Conservation (phyloP, 2,329 filamentous ascomycete species). For the Phialemonium atrogriseum region DNA sequence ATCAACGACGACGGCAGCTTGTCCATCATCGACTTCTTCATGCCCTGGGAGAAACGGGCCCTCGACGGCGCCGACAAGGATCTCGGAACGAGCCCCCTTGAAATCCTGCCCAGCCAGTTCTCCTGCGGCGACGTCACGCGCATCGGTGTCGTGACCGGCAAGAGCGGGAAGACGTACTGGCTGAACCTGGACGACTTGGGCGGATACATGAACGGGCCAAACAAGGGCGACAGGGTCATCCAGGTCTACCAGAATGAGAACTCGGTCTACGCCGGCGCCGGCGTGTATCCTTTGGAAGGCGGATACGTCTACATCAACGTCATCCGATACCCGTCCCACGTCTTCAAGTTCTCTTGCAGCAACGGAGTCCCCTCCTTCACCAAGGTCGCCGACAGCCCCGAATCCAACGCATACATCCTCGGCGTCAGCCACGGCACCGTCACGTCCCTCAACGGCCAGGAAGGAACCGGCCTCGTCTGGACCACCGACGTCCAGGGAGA, state of each 20-base stretch:
- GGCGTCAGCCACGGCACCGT: slow-evolving; percentile 49
- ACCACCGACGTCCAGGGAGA: slow-evolving; percentile 45
- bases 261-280: slow-evolving; percentile 38
- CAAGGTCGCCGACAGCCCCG: slow-evolving; percentile 40
- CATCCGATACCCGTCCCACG: slow-evolving; percentile 44
- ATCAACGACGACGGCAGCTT: slow-evolving; percentile 34
- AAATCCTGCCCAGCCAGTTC: slow-evolving; percentile 33
- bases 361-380: slow-evolving; percentile 43
- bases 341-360: slow-evolving; percentile 49
- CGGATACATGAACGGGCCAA: slow-evolving; percentile 36
- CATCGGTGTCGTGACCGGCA: slow-evolving; percentile 41
- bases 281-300: slow-evolving; percentile 35
- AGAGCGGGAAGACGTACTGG: slow-evolving; percentile 41
- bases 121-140: slow-evolving; percentile 32
- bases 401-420: slow-evolving; percentile 42
- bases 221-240: slow-evolving; percentile 32
- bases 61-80: slow-evolving; percentile 41
- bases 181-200: slow-evolving; percentile 39
- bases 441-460: slow-evolving; percentile 43
- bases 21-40: slow-evolving; percentile 38
- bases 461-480: slow-evolving; percentile 49
- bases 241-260: slow-evolving; percentile 37
- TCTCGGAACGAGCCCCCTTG: slow-evolving; percentile 35
- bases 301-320: slow-evolving; percentile 43
- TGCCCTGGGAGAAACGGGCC: slow-evolving; percentile 39